A percentile compares a stretch with the other conserved stretches of the same genome.
phyloP scores from a whole-genome alignment of 345 rosid genomes.

The Hibiscus trionum region DNA sequence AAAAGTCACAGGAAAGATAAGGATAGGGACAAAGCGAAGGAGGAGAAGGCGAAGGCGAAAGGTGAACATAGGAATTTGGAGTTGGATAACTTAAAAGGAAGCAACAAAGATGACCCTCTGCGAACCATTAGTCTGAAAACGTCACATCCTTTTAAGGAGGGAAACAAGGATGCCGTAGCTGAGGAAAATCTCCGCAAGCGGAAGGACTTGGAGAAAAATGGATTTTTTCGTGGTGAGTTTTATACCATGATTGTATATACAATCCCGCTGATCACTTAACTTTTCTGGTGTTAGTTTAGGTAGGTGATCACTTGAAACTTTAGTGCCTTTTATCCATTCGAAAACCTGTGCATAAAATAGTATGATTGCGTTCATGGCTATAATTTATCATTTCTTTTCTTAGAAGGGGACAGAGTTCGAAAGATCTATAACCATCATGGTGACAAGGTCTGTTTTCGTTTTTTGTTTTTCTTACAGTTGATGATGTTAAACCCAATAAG shows the following conservation, averaged over 20 bases:
- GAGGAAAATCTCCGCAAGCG: conserved; percentile 48
- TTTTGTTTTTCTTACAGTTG: conserved; percentile 32
- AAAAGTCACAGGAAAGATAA: conserved; percentile 26
- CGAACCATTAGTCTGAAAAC: conserved; percentile 15
- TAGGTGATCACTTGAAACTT: neutral
- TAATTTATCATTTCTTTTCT: conserved; percentile 1
- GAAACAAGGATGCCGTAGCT: conserved; percentile 17
- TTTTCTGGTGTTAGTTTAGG: neutral
- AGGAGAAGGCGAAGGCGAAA: conserved; percentile 23
- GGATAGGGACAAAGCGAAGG: conserved; percentile 25
- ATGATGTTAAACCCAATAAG: conserved; percentile 40
- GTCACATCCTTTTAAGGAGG: conserved; percentile 18
- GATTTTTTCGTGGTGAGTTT: conserved; percentile 59
- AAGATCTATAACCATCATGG: neutral
- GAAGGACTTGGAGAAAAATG: conserved; percentile 51
- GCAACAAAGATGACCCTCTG: conserved; percentile 19
- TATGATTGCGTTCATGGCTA: neutral
- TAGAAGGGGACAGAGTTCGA: neutral
- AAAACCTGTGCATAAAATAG: neutral
- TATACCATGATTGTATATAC: conserved; percentile 3
- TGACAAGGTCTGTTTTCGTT: neutral
- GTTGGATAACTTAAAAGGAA: conserved; percentile 24
- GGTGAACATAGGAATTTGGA: conserved; percentile 18
- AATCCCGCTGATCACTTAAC: neutral
- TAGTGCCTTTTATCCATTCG: neutral